Evolutionary conservation across 2,329 filamentous ascomycete species (phyloP).

Genomic region (Chaetomium olivaceum): DNA sequence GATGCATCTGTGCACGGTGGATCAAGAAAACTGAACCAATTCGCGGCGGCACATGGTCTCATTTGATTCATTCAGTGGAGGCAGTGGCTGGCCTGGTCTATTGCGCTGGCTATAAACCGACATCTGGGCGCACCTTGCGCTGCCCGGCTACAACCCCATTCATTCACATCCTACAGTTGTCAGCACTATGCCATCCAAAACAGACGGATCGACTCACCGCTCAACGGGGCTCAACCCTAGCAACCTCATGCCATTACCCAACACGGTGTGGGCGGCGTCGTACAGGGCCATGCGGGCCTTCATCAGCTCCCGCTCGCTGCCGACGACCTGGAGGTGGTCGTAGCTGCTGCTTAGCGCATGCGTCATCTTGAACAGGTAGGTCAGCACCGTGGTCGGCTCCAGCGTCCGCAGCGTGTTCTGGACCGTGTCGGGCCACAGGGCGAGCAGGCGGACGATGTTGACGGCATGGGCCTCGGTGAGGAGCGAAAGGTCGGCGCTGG

Average conservation of each 20-base stretch:
- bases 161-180: slow-evolving; percentile 27
- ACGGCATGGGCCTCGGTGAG: slow-evolving; percentile 71
- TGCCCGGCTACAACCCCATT: not conserved
- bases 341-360: slow-evolving; percentile 79
- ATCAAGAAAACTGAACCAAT: no score
- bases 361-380: slow-evolving; percentile 83
- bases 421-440: slow-evolving; percentile 83
- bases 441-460: slow-evolving; percentile 72
- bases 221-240: slow-evolving; percentile 78
- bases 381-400: slow-evolving; percentile 58
- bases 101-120: slow-evolving; percentile 4
- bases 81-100: slow-evolving; percentile 5
- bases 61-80: not conserved
- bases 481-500: slow-evolving; percentile 64
- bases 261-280: slow-evolving; percentile 70
- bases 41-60: not conserved
- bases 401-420: slow-evolving; percentile 81
- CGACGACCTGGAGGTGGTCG: slow-evolving; percentile 79
- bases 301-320: slow-evolving; percentile 71
- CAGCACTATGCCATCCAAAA: slow-evolving; percentile 4
- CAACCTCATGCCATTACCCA: slow-evolving; percentile 81
- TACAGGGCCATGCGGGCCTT: slow-evolving; percentile 76
- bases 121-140: not conserved
- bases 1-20: no score
- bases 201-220: slow-evolving; percentile 39